Evolutionary conservation across 345 rosid species (phyloP), one percentile per base, ranked within the genome.

Genomic region (Streptanthus diversifolius): DNA sequence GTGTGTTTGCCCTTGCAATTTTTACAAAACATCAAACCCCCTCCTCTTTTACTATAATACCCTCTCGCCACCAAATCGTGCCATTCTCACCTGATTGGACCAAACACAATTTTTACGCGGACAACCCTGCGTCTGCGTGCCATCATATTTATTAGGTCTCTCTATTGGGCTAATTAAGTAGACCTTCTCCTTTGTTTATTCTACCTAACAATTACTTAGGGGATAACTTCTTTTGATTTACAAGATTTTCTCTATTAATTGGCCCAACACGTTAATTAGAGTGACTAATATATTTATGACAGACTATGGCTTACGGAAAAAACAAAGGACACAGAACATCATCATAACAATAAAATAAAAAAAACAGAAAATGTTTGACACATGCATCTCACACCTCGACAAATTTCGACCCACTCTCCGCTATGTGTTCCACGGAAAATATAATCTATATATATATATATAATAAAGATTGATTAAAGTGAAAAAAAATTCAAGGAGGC

Each of bases 371-470:
- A 52, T 29, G 70, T 53, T 62, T 30, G 43, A 62, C 69, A 70
- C 47, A 57, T 70, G 73, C 43, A 56, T 68, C 55, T 30, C 64
- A 44, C 32, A 44, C 43, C 33, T 32, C 33, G 74, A 58, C 66
- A 57, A 47, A 57, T 36, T 40, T 39, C 35, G 19, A 33, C 22
- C 8, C 37, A 12, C 11, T 14, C 33, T 51, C 56, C 24, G 29
- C 55, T 49, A 21, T 0, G 49, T 15, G 15, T 24, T 48, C n/a
- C 29, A 48, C 27, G 3, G 30, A 21, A 14, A 49, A 21, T 48
- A 19, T n/a, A n/a, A n/a, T n/a, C n/a, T n/a, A n/a, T n/a, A n/a
- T n/a, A n/a, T 18, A 45, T 29, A 29, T 29, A 29, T 4, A 4
- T 7, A 4, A 29, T 3, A 29, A 29, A 29, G 1, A 27, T 27